Percentiles rank a stretch among this genome's conserved stretches.
These are phyloP conservation scores for Phytophthora europaea DNA, from an alignment of 352 stramenopile species.

Conservation along the genomic window DNA sequence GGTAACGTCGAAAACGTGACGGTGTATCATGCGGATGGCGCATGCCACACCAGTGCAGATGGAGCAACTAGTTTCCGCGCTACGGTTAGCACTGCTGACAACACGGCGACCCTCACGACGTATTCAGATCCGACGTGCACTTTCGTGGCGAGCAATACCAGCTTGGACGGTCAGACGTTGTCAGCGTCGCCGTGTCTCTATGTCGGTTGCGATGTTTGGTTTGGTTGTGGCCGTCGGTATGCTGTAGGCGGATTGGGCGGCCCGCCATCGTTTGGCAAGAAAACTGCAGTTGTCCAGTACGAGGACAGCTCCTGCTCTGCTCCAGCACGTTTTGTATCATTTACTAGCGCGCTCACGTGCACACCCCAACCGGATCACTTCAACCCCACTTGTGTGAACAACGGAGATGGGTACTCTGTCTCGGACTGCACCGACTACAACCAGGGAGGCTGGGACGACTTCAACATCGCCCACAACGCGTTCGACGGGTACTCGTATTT, in stretches of 20 bases:
- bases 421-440: slow-evolving; percentile 19
- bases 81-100: slow-evolving; percentile 1
- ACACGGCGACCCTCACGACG: slow-evolving; percentile 9
- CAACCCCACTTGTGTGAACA: slow-evolving; percentile 2
- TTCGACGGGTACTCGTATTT: slow-evolving; percentile 2
- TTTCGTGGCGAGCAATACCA: slow-evolving; percentile 1
- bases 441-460: background rate
- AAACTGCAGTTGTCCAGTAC: background rate
- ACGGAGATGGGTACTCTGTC: slow-evolving; percentile 1
- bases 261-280: background rate
- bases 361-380: slow-evolving; percentile 8
- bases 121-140: slow-evolving; percentile 7
- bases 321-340: background rate
- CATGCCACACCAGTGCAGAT: slow-evolving; percentile 5
- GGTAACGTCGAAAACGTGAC: slow-evolving; percentile 1
- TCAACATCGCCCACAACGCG: background rate
- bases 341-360: background rate
- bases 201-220: slow-evolving; percentile 1
- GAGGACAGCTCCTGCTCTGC: background rate
- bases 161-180: slow-evolving; percentile 1
- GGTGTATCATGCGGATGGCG: slow-evolving; percentile 12
- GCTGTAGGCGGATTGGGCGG: slow-evolving; percentile 12
- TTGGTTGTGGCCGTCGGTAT: slow-evolving; percentile 5
- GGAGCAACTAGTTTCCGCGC: slow-evolving; percentile 5
- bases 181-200: slow-evolving; percentile 10